Conservation (phyloP, 345 rosid genomes). For the Atalantia buxifolia region DNA sequence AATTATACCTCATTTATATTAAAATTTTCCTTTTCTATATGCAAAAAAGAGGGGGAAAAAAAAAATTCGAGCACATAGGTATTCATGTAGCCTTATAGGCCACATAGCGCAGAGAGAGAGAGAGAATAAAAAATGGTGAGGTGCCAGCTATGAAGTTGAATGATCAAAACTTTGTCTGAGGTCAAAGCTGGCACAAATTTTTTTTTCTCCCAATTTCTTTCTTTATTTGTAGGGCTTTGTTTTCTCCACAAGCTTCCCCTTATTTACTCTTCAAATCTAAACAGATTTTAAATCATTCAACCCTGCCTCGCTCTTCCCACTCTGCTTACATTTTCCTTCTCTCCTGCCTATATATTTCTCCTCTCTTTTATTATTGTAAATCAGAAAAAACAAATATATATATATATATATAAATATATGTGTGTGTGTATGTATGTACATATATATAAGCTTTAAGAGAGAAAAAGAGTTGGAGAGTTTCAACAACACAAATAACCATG, state of each 20-base stretch:
- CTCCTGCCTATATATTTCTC: slow-evolving; percentile 23
- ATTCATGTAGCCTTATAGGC: slow-evolving; percentile 18
- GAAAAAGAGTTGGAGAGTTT: not conserved
- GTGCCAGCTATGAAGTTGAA: slow-evolving; percentile 81
- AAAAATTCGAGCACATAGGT: too few relatives aligned
- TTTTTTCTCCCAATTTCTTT: not conserved
- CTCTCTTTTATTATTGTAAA: not conserved
- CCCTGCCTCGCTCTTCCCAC: slow-evolving; percentile 15
- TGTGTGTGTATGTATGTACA: too few relatives aligned
- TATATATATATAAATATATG: too few relatives aligned
- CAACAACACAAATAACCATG: slow-evolving; percentile 27
- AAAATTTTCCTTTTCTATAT: not conserved
- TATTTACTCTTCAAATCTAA: slow-evolving; percentile 7
- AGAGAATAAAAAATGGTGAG: slow-evolving; percentile 23
- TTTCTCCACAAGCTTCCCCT: slow-evolving; percentile 26
- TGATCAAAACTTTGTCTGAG: slow-evolving; percentile 66
- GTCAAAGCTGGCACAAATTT: slow-evolving; percentile 75
- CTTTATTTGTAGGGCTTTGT: not conserved
- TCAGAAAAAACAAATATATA: not conserved
- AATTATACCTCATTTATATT: not conserved
- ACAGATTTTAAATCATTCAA: slow-evolving; percentile 8
- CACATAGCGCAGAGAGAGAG: slow-evolving; percentile 7
- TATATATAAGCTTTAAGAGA: slow-evolving; percentile 10
- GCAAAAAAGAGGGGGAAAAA: not conserved
- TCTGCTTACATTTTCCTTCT: slow-evolving; percentile 26